phyloP scores from a whole-genome alignment of 1,139 yeast genomes.

The Geotrichum klebahnii region DNA sequence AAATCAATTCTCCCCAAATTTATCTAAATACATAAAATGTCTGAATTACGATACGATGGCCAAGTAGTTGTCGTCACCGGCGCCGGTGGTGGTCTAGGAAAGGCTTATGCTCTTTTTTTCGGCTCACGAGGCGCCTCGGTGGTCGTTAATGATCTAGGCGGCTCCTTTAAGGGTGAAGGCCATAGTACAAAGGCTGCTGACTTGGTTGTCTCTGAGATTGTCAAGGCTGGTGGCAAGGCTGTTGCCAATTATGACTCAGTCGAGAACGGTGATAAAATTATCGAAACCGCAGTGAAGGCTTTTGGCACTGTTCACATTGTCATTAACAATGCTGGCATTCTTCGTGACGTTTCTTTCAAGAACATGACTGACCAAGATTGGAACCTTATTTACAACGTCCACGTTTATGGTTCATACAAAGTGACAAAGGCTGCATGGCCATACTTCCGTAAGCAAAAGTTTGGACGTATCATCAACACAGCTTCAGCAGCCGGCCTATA shows the following conservation, averaged over 20 bases:
- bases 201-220: constrained; percentile 80
- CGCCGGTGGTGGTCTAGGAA: constrained; percentile 96
- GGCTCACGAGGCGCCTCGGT: constrained; percentile 92
- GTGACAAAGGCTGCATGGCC: constrained; percentile 94
- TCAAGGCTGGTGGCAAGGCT: constrained; percentile 71
- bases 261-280: constrained; percentile 76
- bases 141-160: constrained; percentile 88
- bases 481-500: constrained; percentile 95
- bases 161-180: constrained; percentile 63
- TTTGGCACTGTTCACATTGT: constrained; percentile 88
- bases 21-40: constrained; percentile 15
- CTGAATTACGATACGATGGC: constrained; percentile 54
- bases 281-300: constrained; percentile 77
- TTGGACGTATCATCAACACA: constrained; percentile 85
- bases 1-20: not conserved
- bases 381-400: constrained; percentile 77
- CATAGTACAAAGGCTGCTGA: constrained; percentile 61
- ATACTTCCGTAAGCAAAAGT: constrained; percentile 73
- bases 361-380: constrained; percentile 83
- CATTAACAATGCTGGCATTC: constrained; percentile 91
- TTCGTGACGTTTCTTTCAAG: constrained; percentile 61
- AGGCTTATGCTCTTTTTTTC: constrained; percentile 77
- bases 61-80: constrained; percentile 92
- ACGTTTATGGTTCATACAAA: constrained; percentile 82
- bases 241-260: constrained; percentile 95